These are phyloP conservation scores for Venturia pyrina DNA, from an alignment of 2,329 filamentous ascomycete genomes.

Conservation along the genomic window DNA sequence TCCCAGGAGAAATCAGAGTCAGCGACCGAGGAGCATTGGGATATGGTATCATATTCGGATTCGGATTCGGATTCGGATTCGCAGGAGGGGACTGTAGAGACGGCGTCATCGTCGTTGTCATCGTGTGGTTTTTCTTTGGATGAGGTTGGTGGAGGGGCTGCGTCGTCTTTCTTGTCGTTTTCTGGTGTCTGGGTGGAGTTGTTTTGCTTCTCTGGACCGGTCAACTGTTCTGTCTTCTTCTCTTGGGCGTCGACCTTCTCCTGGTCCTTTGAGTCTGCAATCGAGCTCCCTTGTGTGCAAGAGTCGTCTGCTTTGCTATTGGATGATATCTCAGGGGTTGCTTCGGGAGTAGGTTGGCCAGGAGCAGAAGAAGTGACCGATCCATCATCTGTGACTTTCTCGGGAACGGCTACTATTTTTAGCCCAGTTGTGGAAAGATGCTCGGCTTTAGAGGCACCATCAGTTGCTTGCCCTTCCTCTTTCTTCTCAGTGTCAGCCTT, in stretches of 20 bases:
- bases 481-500: not conserved
- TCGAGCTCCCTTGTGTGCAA: not conserved
- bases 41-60: not conserved
- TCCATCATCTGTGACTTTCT: not conserved
- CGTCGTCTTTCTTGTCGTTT: not conserved
- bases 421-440: not conserved
- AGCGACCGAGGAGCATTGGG: constrained; percentile 7
- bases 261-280: not conserved
- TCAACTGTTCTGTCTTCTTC: not conserved
- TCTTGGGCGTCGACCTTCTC: not conserved
- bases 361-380: constrained; percentile 1
- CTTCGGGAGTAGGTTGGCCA: constrained; percentile 3
- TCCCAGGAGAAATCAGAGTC: constrained; percentile 12
- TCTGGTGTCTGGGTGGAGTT: not conserved
- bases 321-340: not conserved
- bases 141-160: not conserved
- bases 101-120: not conserved
- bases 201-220: not conserved
- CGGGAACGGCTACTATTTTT: not conserved
- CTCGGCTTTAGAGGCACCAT: not conserved
- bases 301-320: not conserved
- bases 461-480: not conserved
- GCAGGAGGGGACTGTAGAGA: not conserved
- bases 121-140: not conserved
- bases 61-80: not conserved